These are phyloP conservation scores for Nyctanthes arbortristis DNA, from an alignment of 257 asterid genomes.

Conservation along the genomic window DNA sequence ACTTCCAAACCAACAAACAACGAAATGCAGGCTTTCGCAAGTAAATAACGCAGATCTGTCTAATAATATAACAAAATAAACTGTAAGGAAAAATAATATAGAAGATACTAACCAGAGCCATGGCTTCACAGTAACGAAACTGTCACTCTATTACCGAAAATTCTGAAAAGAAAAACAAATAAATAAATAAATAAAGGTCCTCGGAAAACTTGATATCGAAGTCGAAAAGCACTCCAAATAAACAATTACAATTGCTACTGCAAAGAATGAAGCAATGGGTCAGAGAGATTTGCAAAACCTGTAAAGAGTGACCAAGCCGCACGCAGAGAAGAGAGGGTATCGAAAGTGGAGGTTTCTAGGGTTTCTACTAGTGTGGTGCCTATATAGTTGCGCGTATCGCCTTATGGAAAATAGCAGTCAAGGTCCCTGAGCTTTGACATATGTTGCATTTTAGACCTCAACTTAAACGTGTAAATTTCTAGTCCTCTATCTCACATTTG, in stretches of 20 bases:
- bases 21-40: background rate
- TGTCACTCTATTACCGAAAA: constrained; percentile 22
- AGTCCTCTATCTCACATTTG: too few relatives aligned
- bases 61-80: background rate
- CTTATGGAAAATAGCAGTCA: background rate
- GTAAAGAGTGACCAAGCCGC: constrained; percentile 29
- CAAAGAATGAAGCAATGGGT: background rate
- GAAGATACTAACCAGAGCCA: constrained; percentile 68
- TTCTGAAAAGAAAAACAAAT: constrained; percentile 23
- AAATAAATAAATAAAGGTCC: background rate
- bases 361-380: background rate
- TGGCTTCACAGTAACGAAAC: constrained; percentile 42
- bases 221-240: background rate
- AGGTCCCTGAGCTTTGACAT: background rate
- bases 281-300: constrained; percentile 16
- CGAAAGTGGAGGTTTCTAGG: background rate
- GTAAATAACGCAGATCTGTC: constrained; percentile 27
- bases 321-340: background rate
- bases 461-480: too few relatives aligned
- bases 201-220: background rate
- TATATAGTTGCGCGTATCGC: background rate
- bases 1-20: background rate
- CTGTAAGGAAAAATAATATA: background rate
- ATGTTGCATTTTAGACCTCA: background rate
- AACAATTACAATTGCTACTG: background rate